Evolutionary conservation across 2,329 filamentous ascomycete species (phyloP), one percentile per base, ranked within the genome.

Genomic region (Didymella lethalis): DNA sequence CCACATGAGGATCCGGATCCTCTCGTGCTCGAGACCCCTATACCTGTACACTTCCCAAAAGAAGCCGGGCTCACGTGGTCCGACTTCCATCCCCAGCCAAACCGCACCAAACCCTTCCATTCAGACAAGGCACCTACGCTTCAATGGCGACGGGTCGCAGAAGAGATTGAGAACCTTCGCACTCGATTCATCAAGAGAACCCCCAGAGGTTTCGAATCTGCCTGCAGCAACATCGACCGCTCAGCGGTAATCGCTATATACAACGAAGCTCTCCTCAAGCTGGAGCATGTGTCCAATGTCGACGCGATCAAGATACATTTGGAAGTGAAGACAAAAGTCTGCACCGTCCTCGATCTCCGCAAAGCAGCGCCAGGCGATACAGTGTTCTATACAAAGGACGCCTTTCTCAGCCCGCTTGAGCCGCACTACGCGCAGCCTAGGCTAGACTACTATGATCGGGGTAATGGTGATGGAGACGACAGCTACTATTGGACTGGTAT

Each of bases 371-470:
- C 61, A 4, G 31, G 52, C 3, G 50, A 67, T 16, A 8, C 23
- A 0, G 62, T 64, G 0, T 68, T 67, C 40, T 29, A 18, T 4
- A 26, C 14, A 6, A 25, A 25, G 10, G 38, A 16, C 11, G 31
- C 56, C 7, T 40, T 59, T 2, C 54, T 68, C 3, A 20, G 7
- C 3, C 64, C 63, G 0, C 45, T 68, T 0, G 63, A 68, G 5
- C 66, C 64, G 2, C 54, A 63, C 25, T 70, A 64, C 18, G 66
- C 67, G 2, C 44, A 61, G 6, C 67, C 66, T 0, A 36, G 66
- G 0, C 62, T 67, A 10, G 51, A 64, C 4, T 55, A 38, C 14
- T 47, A 53, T 14, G 31, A 48, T 16, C 49, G 41, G 2, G 44
- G 57, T 0, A 56, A 57, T 26, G 12, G 41, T 2, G 29, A 52